Conservation (phyloP, 2,329 filamentous ascomycete species). For the Pseudocercospora cruenta region DNA sequence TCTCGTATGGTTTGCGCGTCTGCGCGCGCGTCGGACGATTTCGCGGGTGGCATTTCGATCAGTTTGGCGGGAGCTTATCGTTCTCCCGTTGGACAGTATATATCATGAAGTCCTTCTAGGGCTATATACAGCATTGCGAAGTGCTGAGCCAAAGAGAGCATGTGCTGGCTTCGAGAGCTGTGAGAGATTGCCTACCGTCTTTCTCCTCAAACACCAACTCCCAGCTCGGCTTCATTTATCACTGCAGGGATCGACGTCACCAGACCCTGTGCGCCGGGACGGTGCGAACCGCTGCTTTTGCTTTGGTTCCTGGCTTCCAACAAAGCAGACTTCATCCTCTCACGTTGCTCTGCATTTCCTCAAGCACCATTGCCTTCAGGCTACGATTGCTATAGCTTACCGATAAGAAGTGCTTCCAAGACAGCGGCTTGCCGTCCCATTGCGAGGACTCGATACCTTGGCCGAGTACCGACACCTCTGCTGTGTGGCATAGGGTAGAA, state of each 20-base stretch:
- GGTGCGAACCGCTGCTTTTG: not conserved
- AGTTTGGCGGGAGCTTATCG: not conserved
- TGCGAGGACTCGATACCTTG: too few relatives aligned
- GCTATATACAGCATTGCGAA: conserved; percentile 11
- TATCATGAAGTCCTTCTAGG: conserved; percentile 3
- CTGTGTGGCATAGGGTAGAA: too few relatives aligned
- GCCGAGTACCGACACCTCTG: too few relatives aligned
- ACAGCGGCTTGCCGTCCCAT: too few relatives aligned
- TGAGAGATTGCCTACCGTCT: not conserved
- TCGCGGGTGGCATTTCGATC: conserved; percentile 35
- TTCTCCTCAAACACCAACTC: not conserved
- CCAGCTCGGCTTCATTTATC: not conserved
- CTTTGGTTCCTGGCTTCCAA: not conserved
- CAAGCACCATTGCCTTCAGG: not conserved
- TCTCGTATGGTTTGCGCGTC: conserved; percentile 45
- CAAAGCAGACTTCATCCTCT: not conserved
- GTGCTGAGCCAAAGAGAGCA: not conserved
- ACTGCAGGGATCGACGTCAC: not conserved
- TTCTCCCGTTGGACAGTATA: conserved; percentile 7
- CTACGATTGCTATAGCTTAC: too few relatives aligned
- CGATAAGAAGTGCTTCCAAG: too few relatives aligned
- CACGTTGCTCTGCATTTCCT: not conserved
- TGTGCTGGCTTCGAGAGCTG: conserved; percentile 8
- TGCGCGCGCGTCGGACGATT: conserved; percentile 44
- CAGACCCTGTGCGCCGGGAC: not conserved